Percentiles rank a stretch among this genome's conserved stretches.
phyloP scores from a whole-genome alignment of 148 eudicot genomes.

The Talinum fruticosum region DNA sequence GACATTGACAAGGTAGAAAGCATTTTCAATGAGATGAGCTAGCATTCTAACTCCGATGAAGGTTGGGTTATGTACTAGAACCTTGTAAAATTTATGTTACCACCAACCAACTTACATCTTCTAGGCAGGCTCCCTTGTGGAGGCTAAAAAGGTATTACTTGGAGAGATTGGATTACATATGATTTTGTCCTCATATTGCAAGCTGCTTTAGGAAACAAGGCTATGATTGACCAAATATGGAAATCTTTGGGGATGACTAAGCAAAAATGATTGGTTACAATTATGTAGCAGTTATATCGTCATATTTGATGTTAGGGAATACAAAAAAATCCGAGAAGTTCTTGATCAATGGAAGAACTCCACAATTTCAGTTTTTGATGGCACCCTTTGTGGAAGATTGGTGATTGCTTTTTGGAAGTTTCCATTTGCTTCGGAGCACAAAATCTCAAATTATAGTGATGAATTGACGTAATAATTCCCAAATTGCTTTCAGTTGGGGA shows the following conservation, averaged over 20 bases:
- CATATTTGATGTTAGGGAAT: conserved; percentile 79
- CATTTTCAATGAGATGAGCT: conserved; percentile 68
- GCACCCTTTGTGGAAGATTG: conserved; percentile 48
- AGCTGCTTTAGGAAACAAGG: conserved; percentile 73
- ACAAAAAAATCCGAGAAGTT: conserved; percentile 62
- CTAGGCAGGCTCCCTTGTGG: conserved; percentile 44
- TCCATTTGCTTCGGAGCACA: conserved; percentile 44
- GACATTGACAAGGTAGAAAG: conserved; percentile 53
- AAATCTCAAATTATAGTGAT: conserved; percentile 4
- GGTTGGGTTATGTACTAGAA: conserved; percentile 63
- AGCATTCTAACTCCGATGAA: conserved; percentile 47
- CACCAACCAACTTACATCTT: conserved; percentile 46
- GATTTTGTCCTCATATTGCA: conserved; percentile 78
- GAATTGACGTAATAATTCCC: not conserved
- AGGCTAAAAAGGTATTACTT: conserved; percentile 53
- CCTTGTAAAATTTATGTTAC: conserved; percentile 61
- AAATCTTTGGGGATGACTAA: conserved; percentile 76
- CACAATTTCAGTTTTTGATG: conserved; percentile 44
- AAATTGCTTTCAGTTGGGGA: not conserved
- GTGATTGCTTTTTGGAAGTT: conserved; percentile 47
- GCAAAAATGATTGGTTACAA: conserved; percentile 83
- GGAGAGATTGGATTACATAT: conserved; percentile 81
- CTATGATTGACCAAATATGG: conserved; percentile 74
- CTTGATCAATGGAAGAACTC: conserved; percentile 78
- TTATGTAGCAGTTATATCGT: conserved; percentile 62